These are phyloP conservation scores for Colletotrichum orchidophilum DNA, from an alignment of 2,329 filamentous ascomycete genomes.

Conservation along the genomic window DNA sequence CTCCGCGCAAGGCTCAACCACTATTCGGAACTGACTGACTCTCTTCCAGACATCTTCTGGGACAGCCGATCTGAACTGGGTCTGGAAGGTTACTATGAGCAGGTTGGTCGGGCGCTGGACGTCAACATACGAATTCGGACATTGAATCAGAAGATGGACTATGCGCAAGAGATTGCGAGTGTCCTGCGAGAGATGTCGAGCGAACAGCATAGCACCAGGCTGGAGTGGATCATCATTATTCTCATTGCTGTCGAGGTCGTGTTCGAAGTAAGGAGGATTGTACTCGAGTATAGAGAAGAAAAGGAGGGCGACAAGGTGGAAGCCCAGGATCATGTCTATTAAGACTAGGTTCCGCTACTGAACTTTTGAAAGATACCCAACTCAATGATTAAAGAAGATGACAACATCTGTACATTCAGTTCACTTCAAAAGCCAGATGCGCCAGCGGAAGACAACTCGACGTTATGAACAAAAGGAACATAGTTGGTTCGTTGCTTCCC, in stretches of 20 bases:
- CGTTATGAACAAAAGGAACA: too few species aligned
- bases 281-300: slow-evolving; percentile 66
- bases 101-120: slow-evolving; percentile 89
- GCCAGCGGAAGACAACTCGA: too few species aligned
- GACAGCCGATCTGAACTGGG: slow-evolving; percentile 89
- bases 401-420: background rate
- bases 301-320: slow-evolving; percentile 37
- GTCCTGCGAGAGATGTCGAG: slow-evolving; percentile 89
- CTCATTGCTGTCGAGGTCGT: slow-evolving; percentile 92
- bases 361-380: slow-evolving; percentile 12
- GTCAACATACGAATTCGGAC: slow-evolving; percentile 91
- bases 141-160: slow-evolving; percentile 97
- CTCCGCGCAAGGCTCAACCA: slow-evolving; percentile 94
- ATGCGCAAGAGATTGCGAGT: slow-evolving; percentile 92
- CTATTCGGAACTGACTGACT: slow-evolving; percentile 96
- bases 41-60: slow-evolving; percentile 96
- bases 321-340: background rate
- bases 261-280: slow-evolving; percentile 82
- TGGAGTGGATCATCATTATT: slow-evolving; percentile 96
- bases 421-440: background rate
- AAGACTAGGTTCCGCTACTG: background rate
- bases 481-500: background rate
- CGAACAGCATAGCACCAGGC: slow-evolving; percentile 85
- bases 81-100: slow-evolving; percentile 93
- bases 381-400: background rate